A percentile compares a stretch with the other conserved stretches of the same genome.
Conservation (phyloP, 805 yeast genomes). For the Saturnispora saitoi region DNA sequence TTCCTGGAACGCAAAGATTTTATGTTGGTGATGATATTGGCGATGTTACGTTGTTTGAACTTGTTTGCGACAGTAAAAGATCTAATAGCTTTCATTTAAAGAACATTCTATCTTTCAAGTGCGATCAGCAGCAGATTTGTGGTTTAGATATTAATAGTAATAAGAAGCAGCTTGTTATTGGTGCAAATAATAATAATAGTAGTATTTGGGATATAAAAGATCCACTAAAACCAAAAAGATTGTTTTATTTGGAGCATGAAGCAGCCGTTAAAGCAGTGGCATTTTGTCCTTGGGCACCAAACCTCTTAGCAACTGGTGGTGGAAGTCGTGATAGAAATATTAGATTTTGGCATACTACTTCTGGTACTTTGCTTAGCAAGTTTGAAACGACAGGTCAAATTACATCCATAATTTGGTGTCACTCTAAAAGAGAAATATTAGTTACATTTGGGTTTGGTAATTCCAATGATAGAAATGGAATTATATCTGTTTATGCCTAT, state of each 20-base stretch:
- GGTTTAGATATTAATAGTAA: slow-evolving; percentile 55
- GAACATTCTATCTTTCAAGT: slow-evolving; percentile 29
- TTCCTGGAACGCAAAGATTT: slow-evolving; percentile 34
- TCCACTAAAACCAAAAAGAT: slow-evolving; percentile 33
- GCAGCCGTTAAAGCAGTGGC: slow-evolving; percentile 91
- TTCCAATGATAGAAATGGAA: slow-evolving; percentile 33
- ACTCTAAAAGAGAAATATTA: slow-evolving; percentile 49
- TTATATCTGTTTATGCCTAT: slow-evolving; percentile 57
- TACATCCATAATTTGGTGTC: slow-evolving; percentile 75
- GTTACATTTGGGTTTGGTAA: slow-evolving; percentile 81
- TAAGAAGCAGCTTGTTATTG: slow-evolving; percentile 57
- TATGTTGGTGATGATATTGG: slow-evolving; percentile 65
- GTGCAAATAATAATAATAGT: slow-evolving; percentile 78
- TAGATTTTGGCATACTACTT: slow-evolving; percentile 75
- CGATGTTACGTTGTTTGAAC: slow-evolving; percentile 37
- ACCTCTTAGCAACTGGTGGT: slow-evolving; percentile 82
- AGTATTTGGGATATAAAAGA: slow-evolving; percentile 62
- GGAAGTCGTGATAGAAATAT: slow-evolving; percentile 77
- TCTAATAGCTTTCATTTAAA: slow-evolving; percentile 9
- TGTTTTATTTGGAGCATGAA: slow-evolving; percentile 49
- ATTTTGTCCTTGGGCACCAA: slow-evolving; percentile 83
- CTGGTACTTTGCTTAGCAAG: slow-evolving; percentile 63
- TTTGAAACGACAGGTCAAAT: slow-evolving; percentile 61
- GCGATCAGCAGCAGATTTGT: slow-evolving; percentile 53
- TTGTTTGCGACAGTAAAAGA: slow-evolving; percentile 7